phyloP scores from a whole-genome alignment of 805 yeast species.

The Candida golubevii region DNA sequence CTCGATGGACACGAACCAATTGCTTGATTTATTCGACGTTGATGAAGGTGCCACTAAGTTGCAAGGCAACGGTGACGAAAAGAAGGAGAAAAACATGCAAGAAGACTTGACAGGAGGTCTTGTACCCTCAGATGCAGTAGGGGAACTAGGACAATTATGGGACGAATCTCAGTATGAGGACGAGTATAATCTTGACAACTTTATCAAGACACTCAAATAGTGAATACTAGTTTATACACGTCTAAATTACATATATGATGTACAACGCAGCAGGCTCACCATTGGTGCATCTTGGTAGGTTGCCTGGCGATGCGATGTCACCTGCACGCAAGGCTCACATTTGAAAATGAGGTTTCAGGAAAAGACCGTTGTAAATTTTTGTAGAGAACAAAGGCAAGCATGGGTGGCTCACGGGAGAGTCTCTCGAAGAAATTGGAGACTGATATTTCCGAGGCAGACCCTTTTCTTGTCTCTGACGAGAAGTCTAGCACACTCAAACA shows the following conservation, averaged over 20 bases:
- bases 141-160: conserved; percentile 92
- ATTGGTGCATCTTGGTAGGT: not conserved
- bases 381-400: not conserved
- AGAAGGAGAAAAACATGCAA: conserved; percentile 34
- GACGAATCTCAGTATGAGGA: conserved; percentile 95
- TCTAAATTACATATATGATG: too few relatives aligned
- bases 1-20: conserved; percentile 95
- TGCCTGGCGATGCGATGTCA: conserved; percentile 1
- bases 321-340: too few relatives aligned
- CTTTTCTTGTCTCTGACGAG: conserved; percentile 69
- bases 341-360: too few relatives aligned
- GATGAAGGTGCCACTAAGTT: conserved; percentile 46
- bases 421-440: conserved; percentile 30
- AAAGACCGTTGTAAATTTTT: too few relatives aligned
- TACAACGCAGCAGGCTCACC: not conserved
- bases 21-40: conserved; percentile 82
- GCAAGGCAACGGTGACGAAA: conserved; percentile 31
- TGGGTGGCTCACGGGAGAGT: conserved; percentile 6
- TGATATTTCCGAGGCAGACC: conserved; percentile 57
- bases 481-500: conserved; percentile 52
- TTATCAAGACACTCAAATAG: conserved; percentile 71
- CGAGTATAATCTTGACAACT: conserved; percentile 90
- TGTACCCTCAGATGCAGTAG: conserved; percentile 75
- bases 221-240: too few relatives aligned
- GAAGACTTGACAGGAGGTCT: conserved; percentile 71